Base-by-base conservation (phyloP, 331 rosid genomes). In the Malus hybrid region DNA sequence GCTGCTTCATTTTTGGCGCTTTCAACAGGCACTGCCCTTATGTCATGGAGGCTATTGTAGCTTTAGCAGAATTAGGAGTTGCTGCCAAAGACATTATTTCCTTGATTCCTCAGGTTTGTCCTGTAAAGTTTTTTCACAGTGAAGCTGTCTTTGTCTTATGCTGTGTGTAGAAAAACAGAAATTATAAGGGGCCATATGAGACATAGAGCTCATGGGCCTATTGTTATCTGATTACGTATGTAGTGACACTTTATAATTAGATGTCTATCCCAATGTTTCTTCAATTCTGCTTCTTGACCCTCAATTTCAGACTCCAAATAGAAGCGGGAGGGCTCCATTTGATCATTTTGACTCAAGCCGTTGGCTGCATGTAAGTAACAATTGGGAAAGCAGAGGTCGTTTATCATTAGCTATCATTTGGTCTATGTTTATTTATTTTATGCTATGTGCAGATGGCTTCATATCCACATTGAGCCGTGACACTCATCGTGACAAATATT, bases 351-450 rank as follows among this genome's bases (percentile, higher is more conserved):
- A 95, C 65, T 88, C 93, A 34, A 85, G 88, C 70, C 97, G 99
- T 73, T 95, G 99, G 99, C 96, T 95, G 79, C 98, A 86, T 80
- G 99, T 95, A 95, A 90, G 99, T 88, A 77, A 65, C 69, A 27
- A 42, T 36, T 62, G 15, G 50, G 72, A 65, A 44, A 42, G 69
- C 28, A 57, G 61, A 27, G 8, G 7, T 64, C 46, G 15, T 31
- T 10, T 34, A 10, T 71, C 32, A 19, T 36, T 20, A 67, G 42
- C 48, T 42, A 27, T 48, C 44, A 60, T 6, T 39, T 42, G 77
- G 57, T 55, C 10, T 6, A 22, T 52, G 6, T 44, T 15, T 73
- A 33, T 22, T n/a, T 2, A 4, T 36, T 36, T 59, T 60, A 59
- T 73, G 5, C 27, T 42, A 9, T 39, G 34, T 39, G 57, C 34